phyloP scores from a whole-genome alignment of 306 rosid genomes.

The Glycine latifolia region DNA sequence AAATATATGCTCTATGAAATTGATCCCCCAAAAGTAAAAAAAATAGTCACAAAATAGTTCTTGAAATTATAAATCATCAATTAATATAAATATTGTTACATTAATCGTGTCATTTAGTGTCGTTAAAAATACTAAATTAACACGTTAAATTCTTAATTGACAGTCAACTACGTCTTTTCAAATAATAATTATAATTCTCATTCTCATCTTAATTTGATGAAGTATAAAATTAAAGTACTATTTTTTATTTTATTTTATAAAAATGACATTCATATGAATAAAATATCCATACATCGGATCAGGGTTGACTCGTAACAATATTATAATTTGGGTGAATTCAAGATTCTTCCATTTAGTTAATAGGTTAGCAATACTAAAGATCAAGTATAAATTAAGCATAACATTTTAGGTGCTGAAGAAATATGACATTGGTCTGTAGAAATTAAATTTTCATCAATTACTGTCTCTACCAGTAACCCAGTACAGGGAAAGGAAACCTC shows the following conservation, averaged over 20 bases:
- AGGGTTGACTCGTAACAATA: not conserved
- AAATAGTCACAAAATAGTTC: too few species aligned
- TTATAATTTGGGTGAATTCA: not conserved
- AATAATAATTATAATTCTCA: too few species aligned
- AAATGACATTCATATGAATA: not conserved
- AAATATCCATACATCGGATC: not conserved
- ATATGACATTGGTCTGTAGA: not conserved
- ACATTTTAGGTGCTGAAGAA: not conserved
- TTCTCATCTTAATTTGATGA: too few species aligned
- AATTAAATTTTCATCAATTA: not conserved
- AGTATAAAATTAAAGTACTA: not conserved
- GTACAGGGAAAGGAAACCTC: not conserved
- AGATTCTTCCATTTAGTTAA: not conserved
- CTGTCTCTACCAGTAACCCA: not conserved
- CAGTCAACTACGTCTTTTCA: too few species aligned
- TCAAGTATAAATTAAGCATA: not conserved
- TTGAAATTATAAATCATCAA: too few species aligned
- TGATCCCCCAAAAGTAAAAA: too few species aligned
- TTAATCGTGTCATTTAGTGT: too few species aligned
- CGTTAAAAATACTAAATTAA: too few species aligned
- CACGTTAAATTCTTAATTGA: too few species aligned
- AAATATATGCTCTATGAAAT: too few species aligned
- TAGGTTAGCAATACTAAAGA: not conserved
- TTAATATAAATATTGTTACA: too few species aligned
- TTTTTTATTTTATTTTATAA: not conserved